Percentiles rank a stretch among this genome's conserved stretches.
These are phyloP conservation scores for Geotrichum cucujoidarum DNA, from an alignment of 1,139 yeast species.

Conservation along the genomic window DNA sequence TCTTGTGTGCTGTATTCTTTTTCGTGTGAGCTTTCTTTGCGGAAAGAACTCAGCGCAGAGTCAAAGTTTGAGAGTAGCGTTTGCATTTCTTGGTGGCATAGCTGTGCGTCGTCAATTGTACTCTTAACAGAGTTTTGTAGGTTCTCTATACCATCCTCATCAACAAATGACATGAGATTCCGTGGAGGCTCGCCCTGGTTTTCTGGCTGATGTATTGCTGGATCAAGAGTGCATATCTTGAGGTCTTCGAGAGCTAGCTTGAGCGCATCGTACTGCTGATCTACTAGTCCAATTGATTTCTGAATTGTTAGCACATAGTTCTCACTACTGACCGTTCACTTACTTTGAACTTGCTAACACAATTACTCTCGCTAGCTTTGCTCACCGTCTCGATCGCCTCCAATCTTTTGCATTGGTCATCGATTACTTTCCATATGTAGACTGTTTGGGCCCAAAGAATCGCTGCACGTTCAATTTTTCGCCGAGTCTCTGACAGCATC, in stretches of 20 bases:
- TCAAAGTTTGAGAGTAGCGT: slow-evolving; percentile 19
- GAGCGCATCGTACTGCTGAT: slow-evolving; percentile 33
- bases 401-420: slow-evolving; percentile 32
- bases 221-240: slow-evolving; percentile 33
- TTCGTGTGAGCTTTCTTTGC: slow-evolving; percentile 23
- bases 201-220: slow-evolving; percentile 24
- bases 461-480: slow-evolving; percentile 33
- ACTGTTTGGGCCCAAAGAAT: slow-evolving; percentile 36
- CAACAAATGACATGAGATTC: slow-evolving; percentile 41
- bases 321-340: slow-evolving; percentile 20
- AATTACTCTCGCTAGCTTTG: slow-evolving; percentile 19
- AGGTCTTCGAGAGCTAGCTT: slow-evolving; percentile 33
- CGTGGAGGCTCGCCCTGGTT: neutral
- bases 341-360: slow-evolving; percentile 24
- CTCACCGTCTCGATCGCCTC: slow-evolving; percentile 23
- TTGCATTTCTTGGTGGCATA: slow-evolving; percentile 30
- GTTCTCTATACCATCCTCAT: slow-evolving; percentile 39
- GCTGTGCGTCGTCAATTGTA: slow-evolving; percentile 32
- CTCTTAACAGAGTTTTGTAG: slow-evolving; percentile 33
- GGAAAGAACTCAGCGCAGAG: slow-evolving; percentile 21
- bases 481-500: slow-evolving; percentile 28
- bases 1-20: slow-evolving; percentile 10
- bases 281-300: slow-evolving; percentile 27
- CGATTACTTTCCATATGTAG: slow-evolving; percentile 33
- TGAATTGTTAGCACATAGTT: slow-evolving; percentile 20